Evolutionary conservation across 2,329 filamentous ascomycete species (phyloP), one percentile per base, ranked within the genome.

Genomic region (Exserohilum turcica): DNA sequence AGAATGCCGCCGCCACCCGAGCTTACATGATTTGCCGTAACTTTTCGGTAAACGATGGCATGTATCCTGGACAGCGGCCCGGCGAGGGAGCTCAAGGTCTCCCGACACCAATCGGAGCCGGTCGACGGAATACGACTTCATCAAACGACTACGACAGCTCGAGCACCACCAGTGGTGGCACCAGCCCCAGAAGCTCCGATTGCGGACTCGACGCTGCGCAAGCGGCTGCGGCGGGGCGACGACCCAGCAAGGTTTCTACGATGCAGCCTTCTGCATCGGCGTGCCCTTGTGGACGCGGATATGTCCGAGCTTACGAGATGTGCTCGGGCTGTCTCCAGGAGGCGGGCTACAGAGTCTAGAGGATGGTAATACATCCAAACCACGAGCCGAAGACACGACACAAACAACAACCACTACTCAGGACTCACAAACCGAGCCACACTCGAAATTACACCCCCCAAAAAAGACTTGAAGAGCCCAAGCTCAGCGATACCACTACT

Each of bases 1-100:
- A 92, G 71, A 92, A 97, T 76, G 94, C 93, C 68, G 93, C 93
- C 21, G 93, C 93, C 56, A 95, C 95, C 85, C 89, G 92, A 58
- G 93, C 93, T 52, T 97, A 96, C 77, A 93, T 96, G 86, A 94
- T 97, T 64, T 97, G 93, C 81, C 89, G 92, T 61, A 96, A 96
- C 82, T 97, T 97, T 78, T 96, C 91, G 50, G 90, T 95, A 75
- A 97, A 96, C 73, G 92, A 95, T 67, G 93, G 93, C 73, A 96
- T 96, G 91, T 85, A 84, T 60, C 85, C 79, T 70, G 70, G 82
- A 64, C 66, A 85, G 76, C 60, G 82, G 73, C 78, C 82, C 68
- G 74, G 82, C 74, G 71, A 83, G 74, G 62, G 80, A 74, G 77
- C 85, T 37, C 85, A 88, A 73, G 85, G 85, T 5, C 75, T 86